Percentiles rank a stretch among this genome's conserved stretches.
Conservation (phyloP, 768 basidiomycete species). For the Boletus coccyginus region DNA sequence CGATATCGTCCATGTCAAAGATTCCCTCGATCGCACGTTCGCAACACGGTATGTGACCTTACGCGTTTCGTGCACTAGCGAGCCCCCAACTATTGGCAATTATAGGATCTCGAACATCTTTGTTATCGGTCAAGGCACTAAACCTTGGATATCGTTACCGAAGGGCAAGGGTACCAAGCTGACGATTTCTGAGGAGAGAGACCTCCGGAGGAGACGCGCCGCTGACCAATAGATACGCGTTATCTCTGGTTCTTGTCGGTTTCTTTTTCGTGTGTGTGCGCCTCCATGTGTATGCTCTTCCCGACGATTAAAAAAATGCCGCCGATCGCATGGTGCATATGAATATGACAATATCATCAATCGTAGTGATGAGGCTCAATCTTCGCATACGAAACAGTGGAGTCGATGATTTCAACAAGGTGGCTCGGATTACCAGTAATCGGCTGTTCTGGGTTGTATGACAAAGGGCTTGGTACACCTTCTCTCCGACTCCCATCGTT, state of each 20-base stretch:
- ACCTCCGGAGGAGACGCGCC: slow-evolving; percentile 82
- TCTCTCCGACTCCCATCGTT: slow-evolving; percentile 84
- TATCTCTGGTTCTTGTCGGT: slow-evolving; percentile 4
- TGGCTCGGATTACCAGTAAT: slow-evolving; percentile 43
- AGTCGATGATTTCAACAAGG: not conserved
- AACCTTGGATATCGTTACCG: slow-evolving; percentile 96
- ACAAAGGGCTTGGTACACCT: slow-evolving; percentile 43
- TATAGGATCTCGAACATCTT: slow-evolving; percentile 93
- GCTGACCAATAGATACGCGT: slow-evolving; percentile 54
- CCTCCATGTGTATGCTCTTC: slow-evolving; percentile 20
- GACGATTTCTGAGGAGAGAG: slow-evolving; percentile 95
- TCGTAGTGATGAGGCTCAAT: not conserved
- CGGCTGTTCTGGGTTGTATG: slow-evolving; percentile 37
- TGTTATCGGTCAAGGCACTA: slow-evolving; percentile 92
- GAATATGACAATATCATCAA: slow-evolving; percentile 4
- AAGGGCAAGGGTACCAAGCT: slow-evolving; percentile 98
- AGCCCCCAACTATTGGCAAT: not conserved
- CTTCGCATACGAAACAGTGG: not conserved
- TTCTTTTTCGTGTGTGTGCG: slow-evolving; percentile 12
- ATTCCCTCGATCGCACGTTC: slow-evolving; percentile 91
- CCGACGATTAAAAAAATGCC: slow-evolving; percentile 20
- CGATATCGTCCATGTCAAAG: slow-evolving; percentile 98
- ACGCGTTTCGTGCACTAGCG: not conserved
- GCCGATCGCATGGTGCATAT: slow-evolving; percentile 14
- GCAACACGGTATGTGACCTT: slow-evolving; percentile 80